A percentile compares a stretch with the other conserved stretches of the same genome.
These are phyloP conservation scores for Chamaecrista fasciculata DNA, from an alignment of 306 rosid species.

Conservation along the genomic window DNA sequence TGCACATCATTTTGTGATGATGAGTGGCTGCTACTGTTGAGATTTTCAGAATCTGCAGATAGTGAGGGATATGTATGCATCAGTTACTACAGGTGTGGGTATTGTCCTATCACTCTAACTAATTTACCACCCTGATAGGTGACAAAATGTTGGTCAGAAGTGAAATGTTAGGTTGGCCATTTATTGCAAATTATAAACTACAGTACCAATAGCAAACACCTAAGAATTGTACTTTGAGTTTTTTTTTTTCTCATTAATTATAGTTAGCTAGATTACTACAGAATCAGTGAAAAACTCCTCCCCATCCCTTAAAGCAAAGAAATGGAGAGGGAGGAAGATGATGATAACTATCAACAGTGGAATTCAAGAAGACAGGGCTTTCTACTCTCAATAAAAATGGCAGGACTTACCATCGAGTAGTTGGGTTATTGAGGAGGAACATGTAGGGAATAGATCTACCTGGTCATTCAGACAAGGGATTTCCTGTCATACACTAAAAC, in stretches of 20 bases:
- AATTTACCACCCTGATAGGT: constrained; percentile 1
- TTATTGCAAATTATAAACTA: constrained; percentile 13
- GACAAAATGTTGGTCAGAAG: background rate
- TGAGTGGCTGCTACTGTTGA: constrained; percentile 32
- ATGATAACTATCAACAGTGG: background rate
- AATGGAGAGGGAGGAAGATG: background rate
- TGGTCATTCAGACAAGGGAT: constrained; percentile 14
- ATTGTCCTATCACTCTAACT: constrained; percentile 8
- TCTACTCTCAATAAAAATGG: background rate
- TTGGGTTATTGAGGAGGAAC: background rate
- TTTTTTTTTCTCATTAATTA: background rate
- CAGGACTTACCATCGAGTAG: constrained; percentile 17
- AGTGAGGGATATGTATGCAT: background rate
- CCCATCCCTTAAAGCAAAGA: background rate
- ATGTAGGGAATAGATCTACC: background rate
- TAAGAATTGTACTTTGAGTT: no score
- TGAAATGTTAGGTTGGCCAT: constrained; percentile 23
- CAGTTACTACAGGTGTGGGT: background rate
- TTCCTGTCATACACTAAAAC: background rate
- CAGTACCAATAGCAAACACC: background rate
- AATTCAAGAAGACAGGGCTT: background rate
- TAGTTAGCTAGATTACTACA: background rate
- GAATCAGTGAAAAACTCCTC: background rate
- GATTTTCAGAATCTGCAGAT: constrained; percentile 11
- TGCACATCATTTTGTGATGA: constrained; percentile 29